Conservation (phyloP, 352 stramenopile species). For the Globisporangium emineosum region DNA sequence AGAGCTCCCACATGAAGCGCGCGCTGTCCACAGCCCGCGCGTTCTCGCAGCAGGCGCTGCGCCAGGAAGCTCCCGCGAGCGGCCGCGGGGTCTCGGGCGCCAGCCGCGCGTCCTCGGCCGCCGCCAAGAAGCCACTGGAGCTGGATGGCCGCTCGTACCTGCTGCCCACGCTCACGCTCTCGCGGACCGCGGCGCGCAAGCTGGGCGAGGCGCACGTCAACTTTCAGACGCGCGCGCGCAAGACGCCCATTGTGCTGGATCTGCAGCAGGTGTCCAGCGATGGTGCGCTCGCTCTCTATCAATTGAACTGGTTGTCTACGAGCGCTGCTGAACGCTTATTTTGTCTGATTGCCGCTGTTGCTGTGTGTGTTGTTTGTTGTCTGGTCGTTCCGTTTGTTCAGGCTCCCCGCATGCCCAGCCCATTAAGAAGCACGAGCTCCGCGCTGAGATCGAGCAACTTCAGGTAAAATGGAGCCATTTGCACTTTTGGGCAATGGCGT, state of each 20-base stretch:
- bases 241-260: conserved; percentile 69
- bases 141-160: conserved; percentile 70
- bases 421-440: conserved; percentile 76
- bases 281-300: no score
- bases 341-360: not conserved
- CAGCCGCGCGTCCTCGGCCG: conserved; percentile 10
- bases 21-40: conserved; percentile 27
- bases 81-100: conserved; percentile 31
- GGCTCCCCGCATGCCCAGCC: conserved; percentile 70
- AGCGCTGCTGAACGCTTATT: not conserved
- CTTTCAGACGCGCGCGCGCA: conserved; percentile 38
- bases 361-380: not conserved
- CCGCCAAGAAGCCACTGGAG: conserved; percentile 30
- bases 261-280: conserved; percentile 73
- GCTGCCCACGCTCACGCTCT: conserved; percentile 63
- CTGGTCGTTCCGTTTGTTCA: conserved; percentile 12
- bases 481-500: no score
- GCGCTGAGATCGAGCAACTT: conserved; percentile 57
- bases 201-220: conserved; percentile 27
- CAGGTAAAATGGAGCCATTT: conserved; percentile 29
- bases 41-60: conserved; percentile 63
- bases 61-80: conserved; percentile 35
- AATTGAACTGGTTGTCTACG: conserved; percentile 3
- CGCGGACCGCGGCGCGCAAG: conserved; percentile 25
- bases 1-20: conserved; percentile 29